phyloP scores from a whole-genome alignment of 1,139 yeast species.

The Groenewaldozyma auringiensis region DNA sequence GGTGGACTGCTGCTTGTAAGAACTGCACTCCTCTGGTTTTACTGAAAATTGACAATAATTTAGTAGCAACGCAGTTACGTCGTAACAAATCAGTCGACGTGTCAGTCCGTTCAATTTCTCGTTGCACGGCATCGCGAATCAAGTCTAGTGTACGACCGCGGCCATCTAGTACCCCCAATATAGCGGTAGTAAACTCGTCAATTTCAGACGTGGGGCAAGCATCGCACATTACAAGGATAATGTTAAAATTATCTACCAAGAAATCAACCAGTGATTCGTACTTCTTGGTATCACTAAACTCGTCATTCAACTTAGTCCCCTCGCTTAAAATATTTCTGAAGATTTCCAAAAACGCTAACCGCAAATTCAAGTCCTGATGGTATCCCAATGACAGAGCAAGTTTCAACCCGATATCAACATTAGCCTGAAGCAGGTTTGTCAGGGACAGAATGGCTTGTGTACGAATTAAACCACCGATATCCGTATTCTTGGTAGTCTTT shows the following conservation, averaged over 20 bases:
- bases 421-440: slow-evolving; percentile 61
- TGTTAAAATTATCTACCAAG: slow-evolving; percentile 12
- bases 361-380: slow-evolving; percentile 55
- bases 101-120: slow-evolving; percentile 54
- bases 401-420: slow-evolving; percentile 70
- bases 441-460: slow-evolving; percentile 63
- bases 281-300: slow-evolving; percentile 28
- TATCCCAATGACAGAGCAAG: slow-evolving; percentile 74
- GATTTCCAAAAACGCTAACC: slow-evolving; percentile 69
- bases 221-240: slow-evolving; percentile 24
- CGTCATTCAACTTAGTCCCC: slow-evolving; percentile 29
- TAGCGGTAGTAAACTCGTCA: slow-evolving; percentile 64
- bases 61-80: slow-evolving; percentile 75
- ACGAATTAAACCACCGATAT: slow-evolving; percentile 33
- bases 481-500: not conserved
- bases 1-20: slow-evolving; percentile 45
- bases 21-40: slow-evolving; percentile 58
- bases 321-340: slow-evolving; percentile 58
- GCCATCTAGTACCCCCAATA: slow-evolving; percentile 55
- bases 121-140: slow-evolving; percentile 48
- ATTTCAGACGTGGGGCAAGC: slow-evolving; percentile 58
- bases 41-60: slow-evolving; percentile 65
- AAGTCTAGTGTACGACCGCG: slow-evolving; percentile 47
- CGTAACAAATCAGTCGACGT: slow-evolving; percentile 68
- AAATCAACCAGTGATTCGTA: slow-evolving; percentile 29